Evolutionary conservation across 805 yeast species (phyloP), one percentile per base, ranked within the genome.

Genomic region (Ogataea methylovora): DNA sequence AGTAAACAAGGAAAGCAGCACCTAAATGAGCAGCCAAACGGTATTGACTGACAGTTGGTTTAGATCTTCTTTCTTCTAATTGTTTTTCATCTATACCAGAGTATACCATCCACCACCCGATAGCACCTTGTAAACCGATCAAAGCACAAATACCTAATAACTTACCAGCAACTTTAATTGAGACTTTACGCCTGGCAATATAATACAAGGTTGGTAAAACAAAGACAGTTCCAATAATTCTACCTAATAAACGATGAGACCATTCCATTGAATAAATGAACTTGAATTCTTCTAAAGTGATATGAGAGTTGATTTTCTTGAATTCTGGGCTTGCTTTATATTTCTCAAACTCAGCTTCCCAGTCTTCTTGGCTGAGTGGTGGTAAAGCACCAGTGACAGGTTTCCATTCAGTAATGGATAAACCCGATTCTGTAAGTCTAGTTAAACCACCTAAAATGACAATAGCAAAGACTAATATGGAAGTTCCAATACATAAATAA

Each of bases 61-160:
- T 94, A 1, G 95, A 78, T 30, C 74, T 82, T 54, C 95, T 73
- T 44, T 81, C 87, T 16, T 71, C 72, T 31, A 92, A 64, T 51
- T 81, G 81, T 29, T 79, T 71, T 50, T 81, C 82, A 53, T 87
- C 94, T 36, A 92, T 69, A 21, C 98, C 98, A 8, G 96, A 85
- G 49, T 84, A 78, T 34, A 92, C 98, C 98, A 92, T 92, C 99
- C 99, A 92, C 98, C 98, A 92, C 22, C 98, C 98, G 45, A 92
- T 81, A 34, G 80, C 83, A 34, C 98, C 98, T 65, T 92, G 98
- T 31, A 92, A 63, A 9, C 95, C 99, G 38, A 92, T 68, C 33
- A 92, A 62, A 0, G 70, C 76, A 27, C 94, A 73, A 30, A 92
- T 71, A 2, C 84, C 84, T 15, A 84, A 58, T 12, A 92, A 64